A percentile compares a stretch with the other conserved stretches of the same genome.
These are phyloP conservation scores for Raphanus raphanistrum DNA, from an alignment of 345 rosid species.

Conservation along the genomic window DNA sequence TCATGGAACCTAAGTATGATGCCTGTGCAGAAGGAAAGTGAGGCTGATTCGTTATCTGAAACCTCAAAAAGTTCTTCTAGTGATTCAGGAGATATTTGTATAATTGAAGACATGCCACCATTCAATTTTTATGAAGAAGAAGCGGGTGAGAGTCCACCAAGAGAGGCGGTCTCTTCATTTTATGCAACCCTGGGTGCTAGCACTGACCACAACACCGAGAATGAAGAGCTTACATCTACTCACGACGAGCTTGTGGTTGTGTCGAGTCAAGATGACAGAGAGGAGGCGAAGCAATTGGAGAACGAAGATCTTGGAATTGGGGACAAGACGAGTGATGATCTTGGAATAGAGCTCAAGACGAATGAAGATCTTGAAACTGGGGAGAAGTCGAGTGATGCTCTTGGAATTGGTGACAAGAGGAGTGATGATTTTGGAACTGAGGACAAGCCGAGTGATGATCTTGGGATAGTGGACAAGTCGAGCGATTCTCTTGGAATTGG, in stretches of 20 bases:
- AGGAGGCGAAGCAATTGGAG: slow-evolving; percentile 38
- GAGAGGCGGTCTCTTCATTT: slow-evolving; percentile 23
- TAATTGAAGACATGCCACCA: slow-evolving; percentile 37
- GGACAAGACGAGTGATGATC: slow-evolving; percentile 23
- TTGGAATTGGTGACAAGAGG: slow-evolving; percentile 20
- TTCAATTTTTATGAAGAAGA: slow-evolving; percentile 23
- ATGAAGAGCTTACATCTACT: slow-evolving; percentile 24
- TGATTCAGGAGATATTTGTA: slow-evolving; percentile 63
- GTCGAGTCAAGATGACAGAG: slow-evolving; percentile 28
- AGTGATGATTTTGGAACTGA: slow-evolving; percentile 19
- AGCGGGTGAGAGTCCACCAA: slow-evolving; percentile 40
- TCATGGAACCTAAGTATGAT: slow-evolving; percentile 61
- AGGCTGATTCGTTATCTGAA: slow-evolving; percentile 44
- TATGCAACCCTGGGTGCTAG: slow-evolving; percentile 30
- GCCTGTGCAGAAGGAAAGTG: slow-evolving; percentile 44
- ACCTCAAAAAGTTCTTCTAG: slow-evolving; percentile 45
- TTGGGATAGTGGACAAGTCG: not conserved
- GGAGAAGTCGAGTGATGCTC: slow-evolving; percentile 18
- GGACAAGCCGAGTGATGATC: slow-evolving; percentile 25
- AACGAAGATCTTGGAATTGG: slow-evolving; percentile 24
- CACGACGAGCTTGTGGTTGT: slow-evolving; percentile 21
- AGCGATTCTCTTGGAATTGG: not conserved
- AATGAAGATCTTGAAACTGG: not conserved
- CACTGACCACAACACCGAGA: slow-evolving; percentile 19
- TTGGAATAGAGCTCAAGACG: not conserved